Conservation (phyloP, 129 eudicot species). For the Artemisia annua region DNA sequence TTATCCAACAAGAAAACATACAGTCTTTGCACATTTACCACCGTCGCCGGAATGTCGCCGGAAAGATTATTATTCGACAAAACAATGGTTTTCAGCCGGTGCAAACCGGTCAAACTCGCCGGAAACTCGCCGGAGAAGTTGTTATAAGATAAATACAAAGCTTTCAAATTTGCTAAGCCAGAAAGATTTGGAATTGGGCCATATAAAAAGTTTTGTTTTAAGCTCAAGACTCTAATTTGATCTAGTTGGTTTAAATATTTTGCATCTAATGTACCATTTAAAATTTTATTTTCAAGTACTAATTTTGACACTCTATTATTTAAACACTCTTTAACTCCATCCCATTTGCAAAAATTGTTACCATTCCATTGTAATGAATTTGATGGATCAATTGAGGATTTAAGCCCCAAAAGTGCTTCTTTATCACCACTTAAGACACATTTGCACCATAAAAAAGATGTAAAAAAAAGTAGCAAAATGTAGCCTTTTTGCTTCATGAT, state of each 20-base stretch:
- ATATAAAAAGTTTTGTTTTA: conserved; percentile 64
- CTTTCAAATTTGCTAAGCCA: conserved; percentile 63
- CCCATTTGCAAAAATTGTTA: conserved; percentile 63
- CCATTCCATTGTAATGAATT: conserved; percentile 66
- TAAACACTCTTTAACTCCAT: conserved; percentile 72
- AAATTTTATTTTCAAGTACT: conserved; percentile 60
- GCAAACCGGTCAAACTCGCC: conserved; percentile 49
- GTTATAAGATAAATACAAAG: conserved; percentile 59
- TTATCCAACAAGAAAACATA: conserved; percentile 64
- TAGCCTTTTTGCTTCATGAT: conserved; percentile 25
- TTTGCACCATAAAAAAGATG: neutral
- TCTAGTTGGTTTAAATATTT: conserved; percentile 45
- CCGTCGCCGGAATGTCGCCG: conserved; percentile 56
- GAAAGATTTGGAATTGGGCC: conserved; percentile 75
- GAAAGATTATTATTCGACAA: conserved; percentile 55
- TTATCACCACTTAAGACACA: conserved; percentile 43
- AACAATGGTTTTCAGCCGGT: conserved; percentile 70
- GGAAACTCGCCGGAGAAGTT: conserved; percentile 71
- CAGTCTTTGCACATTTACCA: conserved; percentile 47
- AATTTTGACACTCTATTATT: conserved; percentile 80
- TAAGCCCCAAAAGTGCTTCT: conserved; percentile 59
- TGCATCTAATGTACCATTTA: conserved; percentile 54
- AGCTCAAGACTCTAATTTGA: conserved; percentile 71
- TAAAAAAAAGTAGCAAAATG: conserved; percentile 11
- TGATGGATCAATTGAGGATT: conserved; percentile 55